phyloP scores from a whole-genome alignment of 768 basidiomycete genomes.

The Podaxis sp. region DNA sequence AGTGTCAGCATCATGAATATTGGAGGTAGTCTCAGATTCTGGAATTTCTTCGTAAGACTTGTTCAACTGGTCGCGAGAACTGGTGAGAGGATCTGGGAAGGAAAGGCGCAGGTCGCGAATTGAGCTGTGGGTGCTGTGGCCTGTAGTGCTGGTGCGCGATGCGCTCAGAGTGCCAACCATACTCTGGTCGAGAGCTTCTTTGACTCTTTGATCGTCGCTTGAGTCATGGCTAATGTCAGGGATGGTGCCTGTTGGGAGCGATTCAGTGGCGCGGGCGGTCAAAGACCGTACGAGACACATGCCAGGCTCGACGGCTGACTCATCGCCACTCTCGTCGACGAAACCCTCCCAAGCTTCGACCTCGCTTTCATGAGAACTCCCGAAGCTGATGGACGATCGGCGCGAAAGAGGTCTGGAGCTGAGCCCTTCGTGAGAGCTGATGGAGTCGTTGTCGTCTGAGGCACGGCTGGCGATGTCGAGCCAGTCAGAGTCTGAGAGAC shows the following conservation, averaged over 20 bases:
- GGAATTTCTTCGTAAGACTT: constrained; percentile 56
- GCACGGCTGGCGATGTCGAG: constrained; percentile 72
- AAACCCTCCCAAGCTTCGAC: constrained; percentile 80
- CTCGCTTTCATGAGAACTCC: constrained; percentile 66
- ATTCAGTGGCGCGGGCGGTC: constrained; percentile 28
- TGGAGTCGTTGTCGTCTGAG: constrained; percentile 71
- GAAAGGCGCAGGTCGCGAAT: constrained; percentile 75
- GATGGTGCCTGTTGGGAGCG: constrained; percentile 26
- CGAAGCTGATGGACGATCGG: constrained; percentile 66
- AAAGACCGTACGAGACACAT: constrained; percentile 31
- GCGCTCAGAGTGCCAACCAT: constrained; percentile 76
- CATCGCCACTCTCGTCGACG: constrained; percentile 60
- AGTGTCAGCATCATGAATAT: constrained; percentile 19
- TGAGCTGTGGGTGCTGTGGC: constrained; percentile 56
- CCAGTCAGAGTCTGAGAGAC: constrained; percentile 80
- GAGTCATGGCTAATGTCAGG: constrained; percentile 35
- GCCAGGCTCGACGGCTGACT: constrained; percentile 30
- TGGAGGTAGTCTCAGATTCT: constrained; percentile 32
- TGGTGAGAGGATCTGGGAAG: constrained; percentile 81
- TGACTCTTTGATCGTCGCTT: constrained; percentile 66
- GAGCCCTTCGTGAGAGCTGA: constrained; percentile 58
- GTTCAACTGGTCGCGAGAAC: constrained; percentile 61
- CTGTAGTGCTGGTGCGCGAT: constrained; percentile 64
- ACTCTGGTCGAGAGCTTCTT: constrained; percentile 78
- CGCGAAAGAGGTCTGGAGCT: constrained; percentile 57